phyloP scores from a whole-genome alignment of 2,329 filamentous ascomycete genomes.

The Diaporthe sp. region DNA sequence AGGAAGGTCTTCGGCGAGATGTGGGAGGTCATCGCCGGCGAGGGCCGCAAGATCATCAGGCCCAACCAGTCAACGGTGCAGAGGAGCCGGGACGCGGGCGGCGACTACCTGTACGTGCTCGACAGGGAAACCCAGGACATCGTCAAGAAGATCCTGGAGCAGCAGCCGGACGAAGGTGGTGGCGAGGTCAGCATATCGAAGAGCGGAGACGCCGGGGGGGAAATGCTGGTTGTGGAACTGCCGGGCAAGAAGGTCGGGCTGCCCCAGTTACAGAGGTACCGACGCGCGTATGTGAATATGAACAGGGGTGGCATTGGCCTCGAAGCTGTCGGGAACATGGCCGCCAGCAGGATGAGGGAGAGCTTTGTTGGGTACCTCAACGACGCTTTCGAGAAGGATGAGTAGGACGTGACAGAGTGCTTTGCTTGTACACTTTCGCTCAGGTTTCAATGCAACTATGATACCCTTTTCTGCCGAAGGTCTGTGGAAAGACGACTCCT shows the following conservation, averaged over 20 bases:
- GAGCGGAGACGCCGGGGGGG: conserved; percentile 47
- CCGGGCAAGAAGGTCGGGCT: conserved; percentile 76
- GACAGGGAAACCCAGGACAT: conserved; percentile 85
- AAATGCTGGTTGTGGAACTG: conserved; percentile 72
- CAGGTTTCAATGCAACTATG: conserved; percentile 33
- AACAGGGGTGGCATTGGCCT: conserved; percentile 78
- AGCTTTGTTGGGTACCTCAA: conserved; percentile 78
- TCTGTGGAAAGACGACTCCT: not conserved
- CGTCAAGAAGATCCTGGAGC: conserved; percentile 76
- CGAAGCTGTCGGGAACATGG: conserved; percentile 68
- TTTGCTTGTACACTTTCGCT: not conserved
- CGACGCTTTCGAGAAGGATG: conserved; percentile 72
- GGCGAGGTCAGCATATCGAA: conserved; percentile 68
- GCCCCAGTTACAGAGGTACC: conserved; percentile 81
- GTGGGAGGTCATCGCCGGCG: conserved; percentile 81
- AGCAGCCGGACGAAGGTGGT: conserved; percentile 75
- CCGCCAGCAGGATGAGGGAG: conserved; percentile 68
- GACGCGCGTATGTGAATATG: conserved; percentile 82
- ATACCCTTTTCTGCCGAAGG: conserved; percentile 33
- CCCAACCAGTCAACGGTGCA: conserved; percentile 83
- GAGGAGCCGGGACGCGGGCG: conserved; percentile 71
- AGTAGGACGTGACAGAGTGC: conserved; percentile 49
- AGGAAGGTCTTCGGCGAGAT: conserved; percentile 72
- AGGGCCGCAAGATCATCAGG: conserved; percentile 72
- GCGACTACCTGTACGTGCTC: conserved; percentile 84